phyloP scores from a whole-genome alignment of 2,329 filamentous ascomycete genomes.

The Ceratocystis smalleyi region DNA sequence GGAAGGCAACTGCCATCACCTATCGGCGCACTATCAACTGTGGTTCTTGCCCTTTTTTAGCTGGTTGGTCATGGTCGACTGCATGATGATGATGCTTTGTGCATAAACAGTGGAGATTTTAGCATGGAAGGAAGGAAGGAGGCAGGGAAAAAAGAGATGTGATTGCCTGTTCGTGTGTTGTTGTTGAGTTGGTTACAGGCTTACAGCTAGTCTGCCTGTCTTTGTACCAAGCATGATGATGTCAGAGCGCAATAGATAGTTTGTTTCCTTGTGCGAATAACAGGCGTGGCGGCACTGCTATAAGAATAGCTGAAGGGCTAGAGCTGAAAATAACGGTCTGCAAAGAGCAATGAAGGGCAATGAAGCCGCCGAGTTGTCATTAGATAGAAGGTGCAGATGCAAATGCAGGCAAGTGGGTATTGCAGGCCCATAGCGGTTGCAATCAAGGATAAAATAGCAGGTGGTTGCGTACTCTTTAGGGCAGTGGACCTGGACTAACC shows the following conservation, averaged over 20 bases:
- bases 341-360: background rate
- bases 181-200: background rate
- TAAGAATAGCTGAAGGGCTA: no score
- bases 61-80: background rate
- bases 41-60: background rate
- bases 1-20: background rate
- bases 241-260: no score
- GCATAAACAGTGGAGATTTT: background rate
- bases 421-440: background rate
- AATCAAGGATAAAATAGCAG: background rate
- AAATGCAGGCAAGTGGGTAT: background rate
- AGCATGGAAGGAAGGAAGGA: slow-evolving; percentile 1
- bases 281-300: no score
- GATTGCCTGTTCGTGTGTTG: background rate
- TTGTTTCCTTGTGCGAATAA: no score
- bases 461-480: background rate
- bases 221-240: background rate
- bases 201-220: background rate
- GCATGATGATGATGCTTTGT: background rate
- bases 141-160: background rate
- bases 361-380: background rate
- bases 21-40: background rate
- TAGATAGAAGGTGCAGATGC: background rate
- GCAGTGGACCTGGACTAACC: background rate
- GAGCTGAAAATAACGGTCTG: background rate